Percentiles rank a stretch among this genome's conserved stretches.
Conservation (phyloP, 2,329 filamentous ascomycete species). For the Penicillium sp. region DNA sequence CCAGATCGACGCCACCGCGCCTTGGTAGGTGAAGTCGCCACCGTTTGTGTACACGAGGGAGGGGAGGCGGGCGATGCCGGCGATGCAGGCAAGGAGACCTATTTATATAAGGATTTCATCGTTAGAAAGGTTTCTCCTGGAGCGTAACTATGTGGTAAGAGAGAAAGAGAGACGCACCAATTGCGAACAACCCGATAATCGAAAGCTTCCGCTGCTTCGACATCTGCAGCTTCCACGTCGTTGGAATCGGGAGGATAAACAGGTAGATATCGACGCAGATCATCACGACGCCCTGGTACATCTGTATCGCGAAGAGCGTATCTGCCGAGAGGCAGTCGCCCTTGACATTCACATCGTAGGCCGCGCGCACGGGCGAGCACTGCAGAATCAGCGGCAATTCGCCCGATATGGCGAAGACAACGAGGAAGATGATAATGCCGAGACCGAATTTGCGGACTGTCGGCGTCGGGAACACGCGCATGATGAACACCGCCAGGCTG, state of each 20-base stretch:
- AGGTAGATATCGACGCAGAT: too few species aligned
- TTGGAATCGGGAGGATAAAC: slow-evolving; percentile 25
- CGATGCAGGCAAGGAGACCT: slow-evolving; percentile 25
- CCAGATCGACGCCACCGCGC: slow-evolving; percentile 24
- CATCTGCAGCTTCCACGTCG: slow-evolving; percentile 29
- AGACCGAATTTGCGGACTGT: slow-evolving; percentile 9
- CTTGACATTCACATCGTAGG: too few species aligned
- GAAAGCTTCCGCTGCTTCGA: slow-evolving; percentile 12
- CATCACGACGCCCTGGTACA: too few species aligned
- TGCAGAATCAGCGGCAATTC: too few species aligned
- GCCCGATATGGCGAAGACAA: too few species aligned
- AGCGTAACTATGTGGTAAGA: background rate
- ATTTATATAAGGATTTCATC: too few species aligned
- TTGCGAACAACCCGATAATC: slow-evolving; percentile 11
- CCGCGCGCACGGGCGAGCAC: too few species aligned
- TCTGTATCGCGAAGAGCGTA: too few species aligned
- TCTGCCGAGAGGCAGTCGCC: too few species aligned
- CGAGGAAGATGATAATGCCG: too few species aligned
- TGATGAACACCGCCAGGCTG: slow-evolving; percentile 24
- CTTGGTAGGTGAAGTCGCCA: slow-evolving; percentile 26
- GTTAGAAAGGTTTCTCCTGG: background rate
- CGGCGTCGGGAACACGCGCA: slow-evolving; percentile 24
- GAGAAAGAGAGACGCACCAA: slow-evolving; percentile 9
- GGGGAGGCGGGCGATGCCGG: slow-evolving; percentile 25
- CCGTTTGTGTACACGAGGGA: slow-evolving; percentile 23